Conservation (phyloP, 345 rosid species). For the Euphorbia pulcherrima region DNA sequence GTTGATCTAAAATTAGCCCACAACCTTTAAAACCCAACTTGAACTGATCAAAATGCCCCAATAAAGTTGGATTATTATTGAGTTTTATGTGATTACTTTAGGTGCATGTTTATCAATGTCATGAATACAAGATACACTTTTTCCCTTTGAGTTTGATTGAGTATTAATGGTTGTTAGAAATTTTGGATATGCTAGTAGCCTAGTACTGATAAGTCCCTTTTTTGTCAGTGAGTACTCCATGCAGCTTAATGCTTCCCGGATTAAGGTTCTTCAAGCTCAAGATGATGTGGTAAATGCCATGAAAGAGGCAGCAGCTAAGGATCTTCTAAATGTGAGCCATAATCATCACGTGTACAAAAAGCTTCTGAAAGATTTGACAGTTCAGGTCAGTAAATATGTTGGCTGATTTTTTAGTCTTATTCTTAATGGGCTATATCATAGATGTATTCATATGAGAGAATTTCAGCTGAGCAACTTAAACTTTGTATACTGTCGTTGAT, state of each 20-base stretch:
- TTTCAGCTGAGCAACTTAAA: not conserved
- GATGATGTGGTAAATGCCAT: slow-evolving; percentile 87
- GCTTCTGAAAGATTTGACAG: slow-evolving; percentile 75
- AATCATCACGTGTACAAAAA: slow-evolving; percentile 52
- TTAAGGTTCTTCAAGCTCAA: slow-evolving; percentile 93
- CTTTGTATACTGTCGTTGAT: not conserved
- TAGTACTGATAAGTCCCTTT: not conserved
- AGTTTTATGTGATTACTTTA: not conserved
- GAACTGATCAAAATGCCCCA: not conserved
- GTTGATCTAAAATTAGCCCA: not conserved
- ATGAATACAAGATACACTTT: not conserved
- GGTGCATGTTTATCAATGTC: not conserved
- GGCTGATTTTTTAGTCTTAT: not conserved
- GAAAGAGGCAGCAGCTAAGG: slow-evolving; percentile 74
- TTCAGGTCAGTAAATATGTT: slow-evolving; percentile 53
- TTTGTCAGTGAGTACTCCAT: slow-evolving; percentile 82
- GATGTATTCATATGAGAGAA: not conserved
- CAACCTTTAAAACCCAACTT: not conserved
- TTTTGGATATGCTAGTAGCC: not conserved
- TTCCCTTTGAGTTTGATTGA: not conserved
- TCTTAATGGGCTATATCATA: not conserved
- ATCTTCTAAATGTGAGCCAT: slow-evolving; percentile 65
- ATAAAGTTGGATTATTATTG: not conserved
- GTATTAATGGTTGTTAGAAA: not conserved
- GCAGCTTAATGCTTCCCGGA: slow-evolving; percentile 96